Evolutionary conservation across 2,329 filamentous ascomycete species (phyloP).

Genomic region (Graphium sp.): DNA sequence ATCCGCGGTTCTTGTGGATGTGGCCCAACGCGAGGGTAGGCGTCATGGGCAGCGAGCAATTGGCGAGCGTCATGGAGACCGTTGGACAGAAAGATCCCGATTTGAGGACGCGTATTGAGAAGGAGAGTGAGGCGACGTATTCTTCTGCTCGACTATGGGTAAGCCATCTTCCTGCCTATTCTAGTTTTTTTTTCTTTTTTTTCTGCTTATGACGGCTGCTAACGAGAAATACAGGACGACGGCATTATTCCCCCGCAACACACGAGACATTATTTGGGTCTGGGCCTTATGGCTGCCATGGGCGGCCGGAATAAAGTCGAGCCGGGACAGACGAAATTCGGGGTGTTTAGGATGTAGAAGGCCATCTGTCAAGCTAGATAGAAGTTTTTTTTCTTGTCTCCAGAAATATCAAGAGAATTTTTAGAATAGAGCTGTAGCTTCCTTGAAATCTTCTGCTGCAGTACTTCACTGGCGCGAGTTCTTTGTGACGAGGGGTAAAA

Average conservation of each 20-base stretch:
- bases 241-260: constrained; percentile 66
- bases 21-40: constrained; percentile 96
- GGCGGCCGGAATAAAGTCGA: constrained; percentile 47
- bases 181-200: constrained; percentile 2
- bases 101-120: constrained; percentile 70
- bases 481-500: no score
- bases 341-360: constrained; percentile 65
- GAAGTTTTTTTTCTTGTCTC: no score
- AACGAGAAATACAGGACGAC: constrained; percentile 39
- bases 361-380: no score
- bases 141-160: constrained; percentile 83
- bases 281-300: constrained; percentile 57
- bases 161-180: constrained; percentile 12
- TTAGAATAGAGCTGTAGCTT: no score
- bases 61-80: constrained; percentile 85
- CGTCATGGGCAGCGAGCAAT: constrained; percentile 90
- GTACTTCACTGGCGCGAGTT: no score
- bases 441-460: no score
- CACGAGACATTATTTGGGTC: constrained; percentile 53
- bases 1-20: constrained; percentile 83
- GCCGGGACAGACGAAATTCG: constrained; percentile 51
- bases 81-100: constrained; percentile 72
- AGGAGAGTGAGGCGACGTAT: constrained; percentile 77
- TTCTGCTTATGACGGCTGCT: constrained; percentile 3
- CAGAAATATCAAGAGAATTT: no score